Conservation (phyloP, 345 rosid genomes). For the Eucalyptus curtisii region DNA sequence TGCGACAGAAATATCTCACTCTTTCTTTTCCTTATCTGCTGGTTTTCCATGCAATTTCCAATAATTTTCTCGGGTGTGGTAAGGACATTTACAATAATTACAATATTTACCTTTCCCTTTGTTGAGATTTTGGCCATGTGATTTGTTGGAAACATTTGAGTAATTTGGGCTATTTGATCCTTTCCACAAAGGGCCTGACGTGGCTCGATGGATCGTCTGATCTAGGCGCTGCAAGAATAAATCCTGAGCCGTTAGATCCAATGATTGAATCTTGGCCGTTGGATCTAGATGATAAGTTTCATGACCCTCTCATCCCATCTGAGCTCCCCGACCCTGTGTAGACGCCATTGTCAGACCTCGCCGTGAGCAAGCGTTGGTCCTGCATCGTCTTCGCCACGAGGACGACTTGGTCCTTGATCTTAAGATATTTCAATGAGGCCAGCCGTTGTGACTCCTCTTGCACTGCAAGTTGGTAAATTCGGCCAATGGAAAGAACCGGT, state of each 20-base stretch:
- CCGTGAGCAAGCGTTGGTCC: no score
- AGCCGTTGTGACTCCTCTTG: not conserved
- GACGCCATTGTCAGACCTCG: not conserved
- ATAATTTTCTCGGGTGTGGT: not conserved
- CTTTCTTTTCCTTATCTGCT: no score
- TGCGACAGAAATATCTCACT: no score
- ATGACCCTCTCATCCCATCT: no score
- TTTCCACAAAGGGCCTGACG: not conserved
- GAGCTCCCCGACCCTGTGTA: no score
- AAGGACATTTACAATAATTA: no score
- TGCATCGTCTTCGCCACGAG: no score
- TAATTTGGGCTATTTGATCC: not conserved
- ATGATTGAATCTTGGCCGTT: not conserved
- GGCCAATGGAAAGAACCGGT: not conserved
- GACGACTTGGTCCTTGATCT: no score
- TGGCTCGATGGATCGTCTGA: accelerated
- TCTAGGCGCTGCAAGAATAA: accelerated
- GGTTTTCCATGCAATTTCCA: not conserved
- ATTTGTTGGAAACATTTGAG: not conserved
- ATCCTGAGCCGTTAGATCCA: not conserved
- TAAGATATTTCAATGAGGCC: not conserved
- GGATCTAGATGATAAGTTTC: no score
- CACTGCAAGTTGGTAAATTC: not conserved
- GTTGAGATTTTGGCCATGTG: no score
- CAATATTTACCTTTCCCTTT: not conserved